Evolutionary conservation across 768 basidiomycete genomes (phyloP).

Genomic region (Agaricus subrufescens): DNA sequence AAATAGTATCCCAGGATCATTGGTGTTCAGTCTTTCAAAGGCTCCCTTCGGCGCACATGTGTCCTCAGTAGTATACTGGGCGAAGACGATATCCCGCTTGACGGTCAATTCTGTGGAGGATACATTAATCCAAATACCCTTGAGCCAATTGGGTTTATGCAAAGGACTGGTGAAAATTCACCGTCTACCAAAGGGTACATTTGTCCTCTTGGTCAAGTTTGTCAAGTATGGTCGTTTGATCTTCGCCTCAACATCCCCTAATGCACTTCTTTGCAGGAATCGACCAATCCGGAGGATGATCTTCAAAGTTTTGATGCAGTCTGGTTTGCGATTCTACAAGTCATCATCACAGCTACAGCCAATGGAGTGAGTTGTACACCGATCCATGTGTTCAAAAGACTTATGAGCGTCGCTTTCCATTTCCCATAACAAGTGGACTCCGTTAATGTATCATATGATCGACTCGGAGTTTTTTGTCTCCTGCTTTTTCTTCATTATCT

Average conservation of each 20-base stretch:
- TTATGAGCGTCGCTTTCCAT: neutral
- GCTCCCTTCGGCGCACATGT: slow-evolving; percentile 69
- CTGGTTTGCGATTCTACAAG: slow-evolving; percentile 74
- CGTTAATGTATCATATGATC: slow-evolving; percentile 84
- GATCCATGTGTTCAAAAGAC: neutral
- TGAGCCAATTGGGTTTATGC: slow-evolving; percentile 32
- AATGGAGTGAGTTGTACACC: slow-evolving; percentile 52
- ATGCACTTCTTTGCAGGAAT: slow-evolving; percentile 38
- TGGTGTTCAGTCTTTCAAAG: slow-evolving; percentile 91
- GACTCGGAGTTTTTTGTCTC: slow-evolving; percentile 89
- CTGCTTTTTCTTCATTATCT: slow-evolving; percentile 80
- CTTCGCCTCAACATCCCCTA: neutral
- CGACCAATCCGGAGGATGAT: slow-evolving; percentile 57
- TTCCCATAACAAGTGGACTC: slow-evolving; percentile 52
- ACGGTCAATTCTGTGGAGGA: slow-evolving; percentile 73
- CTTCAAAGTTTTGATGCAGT: slow-evolving; percentile 88
- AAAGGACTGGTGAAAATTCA: slow-evolving; percentile 21
- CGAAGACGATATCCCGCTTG: slow-evolving; percentile 39
- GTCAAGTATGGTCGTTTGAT: slow-evolving; percentile 46
- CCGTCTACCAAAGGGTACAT: slow-evolving; percentile 71
- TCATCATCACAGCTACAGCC: slow-evolving; percentile 78
- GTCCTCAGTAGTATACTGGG: slow-evolving; percentile 51
- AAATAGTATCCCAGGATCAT: slow-evolving; percentile 54
- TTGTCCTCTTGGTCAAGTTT: slow-evolving; percentile 83
- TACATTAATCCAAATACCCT: slow-evolving; percentile 61